Evolutionary conservation across 75 land plant species (phyloP).

Genomic region (Pinus tabuliformis): DNA sequence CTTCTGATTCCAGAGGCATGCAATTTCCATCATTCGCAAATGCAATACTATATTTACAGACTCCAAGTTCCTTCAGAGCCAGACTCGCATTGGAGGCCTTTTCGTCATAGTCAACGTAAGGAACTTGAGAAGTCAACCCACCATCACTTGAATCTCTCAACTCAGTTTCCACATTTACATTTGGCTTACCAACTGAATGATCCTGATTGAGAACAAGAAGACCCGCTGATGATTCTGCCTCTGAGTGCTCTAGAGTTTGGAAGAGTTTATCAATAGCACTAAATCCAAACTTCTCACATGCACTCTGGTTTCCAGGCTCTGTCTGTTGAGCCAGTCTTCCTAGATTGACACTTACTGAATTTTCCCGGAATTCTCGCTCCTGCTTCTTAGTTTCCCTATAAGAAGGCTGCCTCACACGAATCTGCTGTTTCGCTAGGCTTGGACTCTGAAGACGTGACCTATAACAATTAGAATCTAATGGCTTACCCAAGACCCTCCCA

Average conservation of each 20-base stretch:
- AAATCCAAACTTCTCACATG: constrained; percentile 9
- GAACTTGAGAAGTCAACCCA: neutral
- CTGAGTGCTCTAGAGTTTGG: constrained; percentile 9
- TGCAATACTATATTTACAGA: neutral
- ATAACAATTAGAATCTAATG: neutral
- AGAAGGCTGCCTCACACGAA: neutral
- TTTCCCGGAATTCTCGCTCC: neutral
- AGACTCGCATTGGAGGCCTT: neutral
- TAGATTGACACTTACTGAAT: neutral
- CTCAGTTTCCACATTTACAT: neutral
- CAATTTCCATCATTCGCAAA: constrained; percentile 3
- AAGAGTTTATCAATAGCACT: constrained; percentile 8
- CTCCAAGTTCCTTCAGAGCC: constrained; percentile 4
- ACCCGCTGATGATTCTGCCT: constrained; percentile 9
- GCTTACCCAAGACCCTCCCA: neutral
- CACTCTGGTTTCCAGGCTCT: constrained; percentile 12
- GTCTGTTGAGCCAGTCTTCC: constrained; percentile 2
- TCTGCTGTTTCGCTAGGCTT: neutral
- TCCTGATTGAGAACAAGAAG: constrained; percentile 2
- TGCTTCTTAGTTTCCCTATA: neutral
- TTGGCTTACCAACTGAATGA: constrained; percentile 9
- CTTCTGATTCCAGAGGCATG: constrained; percentile 4
- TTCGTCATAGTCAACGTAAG: neutral
- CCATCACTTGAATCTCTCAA: neutral
- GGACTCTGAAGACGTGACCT: neutral